phyloP scores from a whole-genome alignment of 495 filamentous ascomycete genomes.

The Xylona heveae region DNA sequence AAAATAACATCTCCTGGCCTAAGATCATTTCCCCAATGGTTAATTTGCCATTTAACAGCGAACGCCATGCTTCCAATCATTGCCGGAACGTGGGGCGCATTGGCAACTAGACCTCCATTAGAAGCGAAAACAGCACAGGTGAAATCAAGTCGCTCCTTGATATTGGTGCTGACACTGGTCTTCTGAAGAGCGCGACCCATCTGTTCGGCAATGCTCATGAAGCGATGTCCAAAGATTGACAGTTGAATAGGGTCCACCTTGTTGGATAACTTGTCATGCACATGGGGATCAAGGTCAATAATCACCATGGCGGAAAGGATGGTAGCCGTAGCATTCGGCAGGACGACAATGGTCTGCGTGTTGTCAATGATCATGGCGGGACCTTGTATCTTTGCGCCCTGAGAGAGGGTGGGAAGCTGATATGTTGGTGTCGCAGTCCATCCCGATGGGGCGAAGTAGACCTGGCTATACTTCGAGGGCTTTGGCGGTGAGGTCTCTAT shows the following conservation, averaged over 20 bases:
- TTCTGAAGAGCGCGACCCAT: slow-evolving; percentile 23
- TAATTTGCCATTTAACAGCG: slow-evolving; percentile 11
- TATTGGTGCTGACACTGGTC: slow-evolving; percentile 19
- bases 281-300: slow-evolving; percentile 5
- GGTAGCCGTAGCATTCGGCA: slow-evolving; percentile 4
- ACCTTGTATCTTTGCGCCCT: slow-evolving; percentile 3
- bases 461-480: neutral
- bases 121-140: slow-evolving; percentile 21
- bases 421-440: slow-evolving; percentile 4
- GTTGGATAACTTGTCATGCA: neutral
- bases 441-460: slow-evolving; percentile 3
- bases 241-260: slow-evolving; percentile 6
- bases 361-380: slow-evolving; percentile 7
- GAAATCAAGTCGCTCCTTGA: slow-evolving; percentile 24
- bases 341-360: slow-evolving; percentile 7
- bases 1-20: slow-evolving; percentile 10
- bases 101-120: slow-evolving; percentile 21
- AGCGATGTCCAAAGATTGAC: slow-evolving; percentile 8
- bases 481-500: too few relatives aligned
- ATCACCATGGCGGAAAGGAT: slow-evolving; percentile 3
- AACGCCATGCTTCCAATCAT: slow-evolving; percentile 13
- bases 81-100: slow-evolving; percentile 12
- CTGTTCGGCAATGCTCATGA: slow-evolving; percentile 24
- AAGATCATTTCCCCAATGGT: slow-evolving; percentile 5
- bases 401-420: slow-evolving; percentile 2